Percentiles rank a stretch among this genome's conserved stretches.
phyloP scores from a whole-genome alignment of 2,329 filamentous ascomycete genomes.

The Scedosporium dehoogii region DNA sequence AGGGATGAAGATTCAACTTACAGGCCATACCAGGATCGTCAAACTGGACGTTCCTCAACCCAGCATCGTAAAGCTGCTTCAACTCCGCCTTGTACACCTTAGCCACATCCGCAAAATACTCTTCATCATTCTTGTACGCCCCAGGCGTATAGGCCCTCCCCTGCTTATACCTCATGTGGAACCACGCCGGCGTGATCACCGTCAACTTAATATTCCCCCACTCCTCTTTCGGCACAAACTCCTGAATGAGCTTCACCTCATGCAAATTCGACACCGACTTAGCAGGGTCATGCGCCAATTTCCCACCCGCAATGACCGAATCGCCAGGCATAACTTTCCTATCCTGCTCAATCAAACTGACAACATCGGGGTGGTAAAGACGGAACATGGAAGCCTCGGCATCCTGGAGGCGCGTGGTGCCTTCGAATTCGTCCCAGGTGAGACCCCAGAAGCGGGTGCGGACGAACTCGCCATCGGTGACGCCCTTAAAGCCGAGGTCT shows the following conservation, averaged over 20 bases:
- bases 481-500: constrained; percentile 53
- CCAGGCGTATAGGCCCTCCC: constrained; percentile 15
- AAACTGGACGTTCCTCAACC: constrained; percentile 56
- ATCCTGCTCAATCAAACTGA: constrained; percentile 41
- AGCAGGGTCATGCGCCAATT: constrained; percentile 31
- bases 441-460: constrained; percentile 42
- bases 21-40: constrained; percentile 59
- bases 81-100: constrained; percentile 57
- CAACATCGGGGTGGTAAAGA: constrained; percentile 44
- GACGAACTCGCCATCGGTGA: constrained; percentile 63
- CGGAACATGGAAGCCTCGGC: constrained; percentile 42
- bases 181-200: constrained; percentile 39
- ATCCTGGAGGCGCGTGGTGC: constrained; percentile 36
- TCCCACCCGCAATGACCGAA: constrained; percentile 39
- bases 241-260: constrained; percentile 38
- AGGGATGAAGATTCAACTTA: constrained; percentile 23
- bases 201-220: constrained; percentile 44
- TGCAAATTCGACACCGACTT: constrained; percentile 37
- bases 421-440: constrained; percentile 44
- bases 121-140: constrained; percentile 23
- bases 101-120: constrained; percentile 57
- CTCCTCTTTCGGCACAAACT: constrained; percentile 32
- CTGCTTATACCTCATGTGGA: constrained; percentile 18
- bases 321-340: constrained; percentile 46
- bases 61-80: constrained; percentile 49